These are phyloP conservation scores for Pichia kudriavzevii DNA, from an alignment of 1,139 yeast species.

Conservation along the genomic window DNA sequence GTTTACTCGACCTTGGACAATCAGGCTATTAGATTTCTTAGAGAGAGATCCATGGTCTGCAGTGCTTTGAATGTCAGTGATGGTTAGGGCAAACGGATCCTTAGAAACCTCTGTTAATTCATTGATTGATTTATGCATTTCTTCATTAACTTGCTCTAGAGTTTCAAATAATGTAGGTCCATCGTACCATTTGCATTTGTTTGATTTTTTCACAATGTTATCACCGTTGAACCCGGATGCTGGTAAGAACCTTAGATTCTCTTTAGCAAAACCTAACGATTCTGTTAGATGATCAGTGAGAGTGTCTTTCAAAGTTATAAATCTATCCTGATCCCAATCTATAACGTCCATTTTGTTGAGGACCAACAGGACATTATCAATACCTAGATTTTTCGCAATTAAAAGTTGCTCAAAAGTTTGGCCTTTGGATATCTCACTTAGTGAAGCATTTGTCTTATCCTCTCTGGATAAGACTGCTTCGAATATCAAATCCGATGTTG, in stretches of 20 bases:
- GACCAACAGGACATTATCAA: constrained; percentile 67
- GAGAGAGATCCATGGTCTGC: constrained; percentile 21
- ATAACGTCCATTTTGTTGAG: constrained; percentile 79
- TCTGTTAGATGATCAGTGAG: constrained; percentile 36
- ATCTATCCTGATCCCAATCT: constrained; percentile 46
- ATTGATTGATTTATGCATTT: constrained; percentile 5
- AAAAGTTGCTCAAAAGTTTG: constrained; percentile 93
- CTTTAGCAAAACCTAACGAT: constrained; percentile 45
- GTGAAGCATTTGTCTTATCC: constrained; percentile 51
- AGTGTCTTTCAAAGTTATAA: constrained; percentile 51
- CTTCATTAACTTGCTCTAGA: constrained; percentile 33
- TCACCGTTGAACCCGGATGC: constrained; percentile 80
- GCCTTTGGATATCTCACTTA: constrained; percentile 43
- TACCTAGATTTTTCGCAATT: constrained; percentile 75
- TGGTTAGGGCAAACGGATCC: constrained; percentile 39
- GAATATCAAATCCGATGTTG: constrained; percentile 83
- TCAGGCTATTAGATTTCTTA: constrained; percentile 34
- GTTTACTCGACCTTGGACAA: constrained; percentile 63
- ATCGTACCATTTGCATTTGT: constrained; percentile 27
- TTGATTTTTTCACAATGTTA: constrained; percentile 58
- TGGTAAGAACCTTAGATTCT: constrained; percentile 64
- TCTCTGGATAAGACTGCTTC: too few species aligned
- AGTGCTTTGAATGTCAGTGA: constrained; percentile 36
- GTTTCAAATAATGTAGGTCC: constrained; percentile 55
- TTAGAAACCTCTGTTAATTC: constrained; percentile 6